A percentile compares a stretch with the other conserved stretches of the same genome.
Conservation (phyloP, 2,329 filamentous ascomycete genomes). For the Cordyceps fumosorosea region DNA sequence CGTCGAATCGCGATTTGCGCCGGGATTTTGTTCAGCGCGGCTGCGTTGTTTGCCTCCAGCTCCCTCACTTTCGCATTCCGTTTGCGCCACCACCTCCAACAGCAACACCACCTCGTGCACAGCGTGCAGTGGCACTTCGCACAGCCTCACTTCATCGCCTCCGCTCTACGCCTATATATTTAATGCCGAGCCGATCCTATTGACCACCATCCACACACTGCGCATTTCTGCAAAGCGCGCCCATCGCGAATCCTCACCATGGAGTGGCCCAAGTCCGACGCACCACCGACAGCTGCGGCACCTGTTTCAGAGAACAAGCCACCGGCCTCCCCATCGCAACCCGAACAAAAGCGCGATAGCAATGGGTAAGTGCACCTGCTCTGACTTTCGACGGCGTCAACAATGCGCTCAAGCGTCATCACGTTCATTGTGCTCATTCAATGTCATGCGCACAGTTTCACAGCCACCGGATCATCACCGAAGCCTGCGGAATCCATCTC, state of each 20-base stretch:
- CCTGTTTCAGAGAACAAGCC: conserved; percentile 33
- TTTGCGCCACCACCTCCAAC: conserved; percentile 7
- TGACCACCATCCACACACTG: conserved; percentile 23
- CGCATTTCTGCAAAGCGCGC: conserved; percentile 31
- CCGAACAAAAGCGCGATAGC: conserved; percentile 17
- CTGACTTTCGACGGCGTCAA: background rate
- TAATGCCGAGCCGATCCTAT: conserved; percentile 31
- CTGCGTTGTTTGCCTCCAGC: background rate
- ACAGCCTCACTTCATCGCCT: background rate
- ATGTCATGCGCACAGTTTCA: background rate
- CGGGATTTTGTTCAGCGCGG: background rate
- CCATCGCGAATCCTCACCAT: conserved; percentile 43
- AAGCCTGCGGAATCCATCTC: background rate
- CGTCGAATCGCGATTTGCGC: background rate
- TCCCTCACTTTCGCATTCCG: conserved; percentile 5
- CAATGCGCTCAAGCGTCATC: background rate
- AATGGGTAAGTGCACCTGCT: conserved; percentile 19
- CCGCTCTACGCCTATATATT: conserved; percentile 16
- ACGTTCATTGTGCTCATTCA: background rate
- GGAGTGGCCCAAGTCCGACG: conserved; percentile 42
- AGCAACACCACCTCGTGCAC: background rate
- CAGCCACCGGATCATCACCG: background rate
- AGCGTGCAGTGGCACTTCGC: background rate
- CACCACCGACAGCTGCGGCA: conserved; percentile 31
- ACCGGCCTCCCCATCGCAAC: conserved; percentile 15